Conservation (phyloP, 495 filamentous ascomycete genomes). For the Thozetella sp. region DNA sequence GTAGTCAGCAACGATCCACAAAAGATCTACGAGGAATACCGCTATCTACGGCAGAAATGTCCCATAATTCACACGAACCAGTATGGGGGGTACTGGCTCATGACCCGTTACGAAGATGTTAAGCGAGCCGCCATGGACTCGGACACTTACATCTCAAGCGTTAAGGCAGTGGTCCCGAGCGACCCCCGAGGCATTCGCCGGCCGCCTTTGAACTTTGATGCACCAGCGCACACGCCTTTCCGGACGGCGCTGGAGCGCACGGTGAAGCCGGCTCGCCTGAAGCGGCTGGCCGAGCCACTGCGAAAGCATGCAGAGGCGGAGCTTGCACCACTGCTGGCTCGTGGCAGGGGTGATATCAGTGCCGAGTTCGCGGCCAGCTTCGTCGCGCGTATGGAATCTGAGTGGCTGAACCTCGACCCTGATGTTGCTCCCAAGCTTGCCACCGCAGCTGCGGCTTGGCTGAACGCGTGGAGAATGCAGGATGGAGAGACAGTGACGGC, state of each 20-base stretch:
- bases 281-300: slow-evolving; percentile 1
- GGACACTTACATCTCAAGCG: slow-evolving; percentile 10
- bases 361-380: slow-evolving; percentile 10
- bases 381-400: slow-evolving; percentile 12
- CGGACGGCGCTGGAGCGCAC: slow-evolving; percentile 12
- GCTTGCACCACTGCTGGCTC: slow-evolving; percentile 3
- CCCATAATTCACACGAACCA: slow-evolving; percentile 8
- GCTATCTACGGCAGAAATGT: slow-evolving; percentile 8
- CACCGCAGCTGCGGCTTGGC: slow-evolving; percentile 8
- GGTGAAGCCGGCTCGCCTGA: slow-evolving; percentile 7
- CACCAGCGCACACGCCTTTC: slow-evolving; percentile 9
- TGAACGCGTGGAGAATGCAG: slow-evolving; percentile 12
- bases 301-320: slow-evolving; percentile 4
- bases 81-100: slow-evolving; percentile 11
- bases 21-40: slow-evolving; percentile 10
- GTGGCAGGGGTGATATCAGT: slow-evolving; percentile 9
- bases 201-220: slow-evolving; percentile 11
- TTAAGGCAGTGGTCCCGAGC: slow-evolving; percentile 10
- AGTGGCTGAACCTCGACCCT: slow-evolving; percentile 13
- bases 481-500: slow-evolving; percentile 6
- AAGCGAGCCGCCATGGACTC: slow-evolving; percentile 11
- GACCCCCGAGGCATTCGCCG: slow-evolving; percentile 10
- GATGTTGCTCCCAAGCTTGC: slow-evolving; percentile 11
- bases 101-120: slow-evolving; percentile 14
- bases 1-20: slow-evolving; percentile 7